These are phyloP conservation scores for Gnetum montanum DNA, from an alignment of 75 land plant genomes.

Conservation along the genomic window DNA sequence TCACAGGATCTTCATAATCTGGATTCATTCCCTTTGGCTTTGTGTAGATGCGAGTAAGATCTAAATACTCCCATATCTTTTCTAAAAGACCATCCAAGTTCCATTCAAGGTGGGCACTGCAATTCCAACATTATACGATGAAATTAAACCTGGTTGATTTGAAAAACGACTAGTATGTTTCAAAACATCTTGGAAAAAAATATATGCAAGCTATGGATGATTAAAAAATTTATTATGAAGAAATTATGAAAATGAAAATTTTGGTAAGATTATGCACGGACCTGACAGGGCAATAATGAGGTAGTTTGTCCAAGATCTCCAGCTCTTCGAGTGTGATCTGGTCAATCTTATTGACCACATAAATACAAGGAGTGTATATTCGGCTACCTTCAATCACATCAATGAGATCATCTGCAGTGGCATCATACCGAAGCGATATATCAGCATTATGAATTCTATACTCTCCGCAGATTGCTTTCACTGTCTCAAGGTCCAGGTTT, in stretches of 20 bases:
- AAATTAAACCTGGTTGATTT: too few species aligned
- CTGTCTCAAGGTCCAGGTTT: conserved; percentile 91
- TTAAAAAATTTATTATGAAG: too few species aligned
- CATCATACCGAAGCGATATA: conserved; percentile 88
- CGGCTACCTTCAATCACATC: conserved; percentile 99
- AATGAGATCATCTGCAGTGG: conserved; percentile 98
- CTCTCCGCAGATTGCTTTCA: conserved; percentile 98
- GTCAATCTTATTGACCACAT: conserved; percentile 95
- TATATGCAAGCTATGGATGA: too few species aligned
- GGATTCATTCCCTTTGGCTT: conserved; percentile 97
- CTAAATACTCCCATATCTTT: conserved; percentile 91
- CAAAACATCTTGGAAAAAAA: too few species aligned
- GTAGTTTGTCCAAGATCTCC: conserved; percentile 92
- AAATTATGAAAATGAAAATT: too few species aligned
- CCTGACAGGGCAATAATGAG: conserved; percentile 99
- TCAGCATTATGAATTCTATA: conserved; percentile 99
- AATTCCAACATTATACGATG: not conserved
- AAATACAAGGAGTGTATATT: conserved; percentile 94
- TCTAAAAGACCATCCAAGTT: conserved; percentile 96
- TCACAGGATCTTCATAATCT: conserved; percentile 99
- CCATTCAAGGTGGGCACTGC: conserved; percentile 98
- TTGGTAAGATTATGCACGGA: too few species aligned
- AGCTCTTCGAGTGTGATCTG: conserved; percentile 96
- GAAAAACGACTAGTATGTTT: too few species aligned
- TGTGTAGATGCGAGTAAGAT: conserved; percentile 84